phyloP scores from a whole-genome alignment of 108 stramenopile genomes.

The Hondaea fermentalgiana region DNA sequence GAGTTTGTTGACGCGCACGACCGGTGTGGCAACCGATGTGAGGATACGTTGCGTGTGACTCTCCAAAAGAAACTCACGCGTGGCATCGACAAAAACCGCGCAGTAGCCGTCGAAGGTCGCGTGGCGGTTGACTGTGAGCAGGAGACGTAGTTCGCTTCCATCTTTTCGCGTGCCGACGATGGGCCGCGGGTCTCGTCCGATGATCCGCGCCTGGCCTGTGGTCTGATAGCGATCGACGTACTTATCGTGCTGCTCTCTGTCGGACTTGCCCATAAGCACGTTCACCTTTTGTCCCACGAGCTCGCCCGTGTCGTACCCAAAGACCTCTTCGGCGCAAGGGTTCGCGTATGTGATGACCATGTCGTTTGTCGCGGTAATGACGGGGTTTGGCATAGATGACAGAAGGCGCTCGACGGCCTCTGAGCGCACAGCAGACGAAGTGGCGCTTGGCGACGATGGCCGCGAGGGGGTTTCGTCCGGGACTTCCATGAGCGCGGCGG shows the following conservation, averaged over 20 bases:
- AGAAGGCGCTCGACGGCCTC: background rate
- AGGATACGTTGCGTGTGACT: background rate
- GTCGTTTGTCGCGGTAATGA: background rate
- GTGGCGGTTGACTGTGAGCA: background rate
- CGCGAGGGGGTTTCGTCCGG: background rate
- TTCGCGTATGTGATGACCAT: background rate
- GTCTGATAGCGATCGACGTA: background rate
- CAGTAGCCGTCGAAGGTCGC: background rate
- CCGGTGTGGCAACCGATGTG: background rate
- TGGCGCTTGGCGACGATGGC: background rate
- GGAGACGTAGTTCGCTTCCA: background rate
- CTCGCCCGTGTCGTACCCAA: background rate
- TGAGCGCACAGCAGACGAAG: background rate
- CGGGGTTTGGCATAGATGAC: background rate
- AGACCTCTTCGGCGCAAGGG: background rate
- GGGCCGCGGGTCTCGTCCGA: background rate
- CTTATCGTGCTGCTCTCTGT: background rate
- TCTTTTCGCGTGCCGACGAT: background rate
- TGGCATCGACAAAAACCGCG: background rate
- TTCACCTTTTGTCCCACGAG: background rate
- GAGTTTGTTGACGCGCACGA: background rate
- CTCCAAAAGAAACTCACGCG: background rate
- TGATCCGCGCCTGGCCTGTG: background rate
- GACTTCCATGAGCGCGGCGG: background rate
- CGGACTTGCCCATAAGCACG: background rate